Conservation (phyloP, 1,284 basidiomycete species). For the Somion occarium region DNA sequence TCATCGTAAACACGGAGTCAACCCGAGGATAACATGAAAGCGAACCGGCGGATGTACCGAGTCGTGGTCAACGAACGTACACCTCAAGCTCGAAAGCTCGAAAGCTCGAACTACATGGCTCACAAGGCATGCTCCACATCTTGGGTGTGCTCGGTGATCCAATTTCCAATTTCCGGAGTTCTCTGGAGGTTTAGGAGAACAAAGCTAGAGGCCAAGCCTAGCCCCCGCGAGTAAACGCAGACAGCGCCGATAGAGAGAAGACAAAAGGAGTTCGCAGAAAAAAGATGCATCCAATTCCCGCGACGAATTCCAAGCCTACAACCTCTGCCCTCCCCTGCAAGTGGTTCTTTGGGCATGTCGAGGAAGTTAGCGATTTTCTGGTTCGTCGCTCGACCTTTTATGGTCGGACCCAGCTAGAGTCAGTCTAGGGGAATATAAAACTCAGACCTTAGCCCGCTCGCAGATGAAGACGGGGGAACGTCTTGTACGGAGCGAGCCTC, state of each 20-base stretch:
- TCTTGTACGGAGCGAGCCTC: slow-evolving; percentile 24
- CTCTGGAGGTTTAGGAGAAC: too few relatives aligned
- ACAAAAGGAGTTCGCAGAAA: not conserved
- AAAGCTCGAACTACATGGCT: not conserved
- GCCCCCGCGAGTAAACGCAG: not conserved
- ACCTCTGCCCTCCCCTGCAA: not conserved
- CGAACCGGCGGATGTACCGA: not conserved
- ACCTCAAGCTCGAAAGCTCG: not conserved
- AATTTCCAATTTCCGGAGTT: not conserved
- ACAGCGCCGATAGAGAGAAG: slow-evolving; percentile 2
- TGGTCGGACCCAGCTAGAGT: slow-evolving; percentile 19
- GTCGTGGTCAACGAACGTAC: not conserved
- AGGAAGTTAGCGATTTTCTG: slow-evolving; percentile 15
- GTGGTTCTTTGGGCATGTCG: slow-evolving; percentile 13
- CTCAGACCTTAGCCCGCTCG: slow-evolving; percentile 31
- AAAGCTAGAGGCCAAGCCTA: not conserved
- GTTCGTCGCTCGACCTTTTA: slow-evolving; percentile 18
- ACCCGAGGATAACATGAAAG: not conserved
- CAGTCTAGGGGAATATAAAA: slow-evolving; percentile 18
- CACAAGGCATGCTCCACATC: not conserved
- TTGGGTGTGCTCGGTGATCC: not conserved
- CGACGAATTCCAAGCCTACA: slow-evolving; percentile 2
- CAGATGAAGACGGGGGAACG: slow-evolving; percentile 11
- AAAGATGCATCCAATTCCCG: slow-evolving; percentile 2
- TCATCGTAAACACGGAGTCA: not conserved